Base-by-base conservation (phyloP, 2,329 filamentous ascomycete species). In the Penicillium sp. region DNA sequence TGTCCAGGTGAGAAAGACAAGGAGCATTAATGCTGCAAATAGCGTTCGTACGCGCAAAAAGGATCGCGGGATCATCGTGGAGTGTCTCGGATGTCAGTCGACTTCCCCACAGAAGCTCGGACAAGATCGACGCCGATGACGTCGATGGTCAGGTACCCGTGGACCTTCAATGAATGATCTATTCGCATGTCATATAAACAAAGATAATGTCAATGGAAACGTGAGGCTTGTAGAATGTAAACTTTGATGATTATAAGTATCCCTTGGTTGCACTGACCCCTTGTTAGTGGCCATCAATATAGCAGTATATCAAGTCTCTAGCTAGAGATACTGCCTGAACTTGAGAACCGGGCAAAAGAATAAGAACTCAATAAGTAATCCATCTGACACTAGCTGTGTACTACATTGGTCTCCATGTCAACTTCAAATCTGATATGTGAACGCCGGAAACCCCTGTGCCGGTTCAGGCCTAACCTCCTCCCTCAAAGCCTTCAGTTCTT, bases 31-130 rank as follows among this genome's bases (percentile, higher is more conserved):
- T 5, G 61, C 58, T 21, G 34, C 25, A 8, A 62, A 23, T 2
- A 62, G 41, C 25, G 54, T 57, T 52, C 60, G 60, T 9, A 32
- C 48, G 23, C 60, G 60, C n/a, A 62, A 44, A 21, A 50, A 49
- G 5, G 31, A 52, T 39, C 51, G 51, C 16, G 52, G 59, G 46
- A 50, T 29, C 31, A 50, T 41, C 35, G 13, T 51, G 23, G 21
- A 39, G 15, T n/a, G 32, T 32, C 21, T 25, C 21, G 16, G 23
- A 32, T 10, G 9, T 27, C 16, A 45, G 38, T 50, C 23, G 9
- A 13, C 31, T 10, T n/a, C 42, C 27, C 50, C 42, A 52, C 50
- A 38, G 40, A 47, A 39, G 49, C 13, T 46, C 41, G 34, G 25
- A 38, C 46, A 46, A 51, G 16, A 34, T 38, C 25, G 34, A n/a